Conservation (phyloP, 2,329 filamentous ascomycete species). For the Cladosporium sp. region DNA sequence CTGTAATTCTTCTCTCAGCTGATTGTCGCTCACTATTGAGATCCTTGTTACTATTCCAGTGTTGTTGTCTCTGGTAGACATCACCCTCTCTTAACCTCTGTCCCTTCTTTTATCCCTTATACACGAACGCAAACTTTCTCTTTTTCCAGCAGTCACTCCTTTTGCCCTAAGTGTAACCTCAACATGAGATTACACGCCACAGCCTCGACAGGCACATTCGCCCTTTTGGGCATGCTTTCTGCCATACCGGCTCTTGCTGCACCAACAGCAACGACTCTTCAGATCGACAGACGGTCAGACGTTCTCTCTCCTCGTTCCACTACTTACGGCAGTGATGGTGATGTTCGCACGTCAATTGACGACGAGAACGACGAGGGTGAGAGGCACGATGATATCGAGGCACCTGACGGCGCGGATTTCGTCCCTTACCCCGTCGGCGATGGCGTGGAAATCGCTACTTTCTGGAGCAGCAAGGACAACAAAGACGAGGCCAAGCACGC, state of each 20-base stretch:
- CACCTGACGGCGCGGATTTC: conserved; percentile 1
- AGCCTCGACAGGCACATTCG: conserved; percentile 4
- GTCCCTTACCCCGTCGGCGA: not conserved
- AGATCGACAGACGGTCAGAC: not conserved
- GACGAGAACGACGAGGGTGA: conserved; percentile 4
- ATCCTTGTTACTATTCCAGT: not conserved
- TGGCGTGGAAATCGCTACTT: conserved; percentile 6
- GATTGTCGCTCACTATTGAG: not conserved
- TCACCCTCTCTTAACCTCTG: not conserved
- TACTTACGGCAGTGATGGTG: not conserved
- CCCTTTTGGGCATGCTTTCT: conserved; percentile 2
- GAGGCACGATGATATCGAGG: conserved; percentile 3
- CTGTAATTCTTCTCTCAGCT: not conserved
- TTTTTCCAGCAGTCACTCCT: not conserved
- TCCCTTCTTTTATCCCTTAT: not conserved
- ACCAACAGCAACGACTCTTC: not conserved
- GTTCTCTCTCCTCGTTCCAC: not conserved
- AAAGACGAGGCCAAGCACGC: conserved; percentile 8
- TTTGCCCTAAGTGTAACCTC: not conserved
- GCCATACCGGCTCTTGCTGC: not conserved
- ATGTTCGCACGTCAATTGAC: not conserved
- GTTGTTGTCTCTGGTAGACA: not conserved
- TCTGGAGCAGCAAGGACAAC: conserved; percentile 3
- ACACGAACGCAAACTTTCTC: not conserved
- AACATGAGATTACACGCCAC: conserved; percentile 5